Evolutionary conservation across 2,329 filamentous ascomycete species (phyloP), one percentile per base, ranked within the genome.

Genomic region (Byssoonygena ceratinophila): DNA sequence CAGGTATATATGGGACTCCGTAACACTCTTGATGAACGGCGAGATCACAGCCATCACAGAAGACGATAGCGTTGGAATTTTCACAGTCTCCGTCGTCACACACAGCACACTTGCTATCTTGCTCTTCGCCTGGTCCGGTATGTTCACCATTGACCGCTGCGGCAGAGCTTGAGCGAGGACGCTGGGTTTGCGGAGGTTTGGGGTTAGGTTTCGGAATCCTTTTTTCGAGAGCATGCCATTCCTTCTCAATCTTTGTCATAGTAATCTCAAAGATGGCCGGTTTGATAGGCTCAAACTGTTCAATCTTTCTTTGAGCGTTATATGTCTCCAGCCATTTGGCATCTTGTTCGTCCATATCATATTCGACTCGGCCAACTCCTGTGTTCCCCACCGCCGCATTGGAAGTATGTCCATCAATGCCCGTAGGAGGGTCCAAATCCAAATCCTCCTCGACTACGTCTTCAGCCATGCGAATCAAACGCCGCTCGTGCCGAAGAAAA

Each of bases 11-110:
- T 1, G 92, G 92, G 44, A 98, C 92, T 52, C 92, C 92, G 65
- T 98, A 98, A 69, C 92, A 98, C 72, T 98, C 92, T 68, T 98
- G 92, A 68, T 98, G 92, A 8, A 98, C 92, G 2, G 92, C 92
- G 48, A 98, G 75, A 69, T 98, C 94, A 69, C 92, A 98, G 2
- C 92, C 92, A 66, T 98, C 92, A 66, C 92, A 98, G 65, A 98
- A 98, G 20, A 98, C 92, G 63, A 98, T 98, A 0, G 92, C 92
- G 64, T 98, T 98, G 20, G 92, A 94, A 68, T 98, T 98, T 71
- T 98, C 92, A 64, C 92, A 98, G 65, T 98, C 92, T n/a, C 92
- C 92, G 64, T 98, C 92, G 65, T 98, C 92, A 66, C 92, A 98
- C 54, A 98, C 94, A 20, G 88, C 90, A 66, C 92, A 98, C 68